Conservation (phyloP, 495 filamentous ascomycete species). For the Aspergillus sparsus region DNA sequence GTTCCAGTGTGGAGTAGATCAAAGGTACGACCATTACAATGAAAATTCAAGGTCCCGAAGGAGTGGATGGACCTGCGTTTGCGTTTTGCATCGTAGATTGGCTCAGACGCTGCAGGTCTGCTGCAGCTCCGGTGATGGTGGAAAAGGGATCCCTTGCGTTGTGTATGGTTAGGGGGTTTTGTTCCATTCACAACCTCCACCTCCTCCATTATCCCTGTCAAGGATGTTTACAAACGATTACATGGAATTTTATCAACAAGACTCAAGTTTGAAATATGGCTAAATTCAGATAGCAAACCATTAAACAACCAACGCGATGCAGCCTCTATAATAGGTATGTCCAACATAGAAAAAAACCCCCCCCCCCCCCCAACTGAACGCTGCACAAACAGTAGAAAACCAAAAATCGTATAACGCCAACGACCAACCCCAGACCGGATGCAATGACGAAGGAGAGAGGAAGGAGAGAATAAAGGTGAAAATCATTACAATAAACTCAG, state of each 20-base stretch:
- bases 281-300: neutral
- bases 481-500: neutral
- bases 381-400: neutral
- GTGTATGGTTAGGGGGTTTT: neutral
- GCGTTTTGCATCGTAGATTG: neutral
- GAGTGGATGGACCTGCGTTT: neutral
- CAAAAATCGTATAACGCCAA: neutral
- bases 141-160: conserved; percentile 1
- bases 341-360: neutral
- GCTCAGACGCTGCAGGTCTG: neutral
- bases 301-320: neutral
- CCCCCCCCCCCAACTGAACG: neutral
- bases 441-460: neutral
- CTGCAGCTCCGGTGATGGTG: neutral
- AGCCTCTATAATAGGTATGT: neutral
- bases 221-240: neutral
- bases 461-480: neutral
- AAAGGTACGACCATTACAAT: neutral
- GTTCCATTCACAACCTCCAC: neutral
- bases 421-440: neutral
- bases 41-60: neutral
- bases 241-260: neutral
- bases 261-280: neutral
- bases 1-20: neutral
- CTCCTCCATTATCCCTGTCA: neutral